Evolutionary conservation across 2,329 filamentous ascomycete genomes (phyloP), one percentile per base, ranked within the genome.

Genomic region (Colletotrichum caudatum): DNA sequence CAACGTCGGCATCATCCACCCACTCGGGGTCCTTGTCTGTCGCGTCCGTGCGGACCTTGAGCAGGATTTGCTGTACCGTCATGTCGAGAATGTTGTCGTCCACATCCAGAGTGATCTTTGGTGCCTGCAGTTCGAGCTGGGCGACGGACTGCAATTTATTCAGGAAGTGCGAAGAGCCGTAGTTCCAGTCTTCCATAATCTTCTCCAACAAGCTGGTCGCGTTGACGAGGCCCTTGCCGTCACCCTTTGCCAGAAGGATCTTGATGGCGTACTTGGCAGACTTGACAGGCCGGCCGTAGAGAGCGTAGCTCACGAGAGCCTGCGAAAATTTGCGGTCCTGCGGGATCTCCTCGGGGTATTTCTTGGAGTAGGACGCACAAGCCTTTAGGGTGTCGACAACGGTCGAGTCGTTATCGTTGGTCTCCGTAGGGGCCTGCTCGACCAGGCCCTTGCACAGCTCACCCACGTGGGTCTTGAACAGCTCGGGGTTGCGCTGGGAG

Each of bases 201-300:
- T 92, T 93, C 66, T 92, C 89, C 9, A 98, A 82, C 14, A 99
- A 87, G 76, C 97, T 94, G 64, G 92, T 94, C 9, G 94, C 93
- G 71, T 94, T 93, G 83, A 97, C 92, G 77, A 95, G 82, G 75
- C 87, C 92, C 80, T 94, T 96, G 62, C 95, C 90, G 29, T 90
- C 87, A 57, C 86, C 85, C 76, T 91, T 91, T 46, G 93, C 91
- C 81, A 97, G 90, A 65, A 99, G 86, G 74, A 99, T 94, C 37
- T 94, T 95, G 60, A 98, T 91, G 0, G 96, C 96, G 82, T 98
- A 94, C 81, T 99, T 99, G 29, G 95, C 94, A 11, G 94, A 93
- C 78, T 92, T 91, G 14, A 93, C 89, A 2, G 95, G 95, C 33
- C 88, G 88, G 29, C 95, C 95, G 77, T 93, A 93, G 26, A 95